These are phyloP conservation scores for Trametes meyenii DNA, from an alignment of 768 basidiomycete genomes.

Conservation along the genomic window DNA sequence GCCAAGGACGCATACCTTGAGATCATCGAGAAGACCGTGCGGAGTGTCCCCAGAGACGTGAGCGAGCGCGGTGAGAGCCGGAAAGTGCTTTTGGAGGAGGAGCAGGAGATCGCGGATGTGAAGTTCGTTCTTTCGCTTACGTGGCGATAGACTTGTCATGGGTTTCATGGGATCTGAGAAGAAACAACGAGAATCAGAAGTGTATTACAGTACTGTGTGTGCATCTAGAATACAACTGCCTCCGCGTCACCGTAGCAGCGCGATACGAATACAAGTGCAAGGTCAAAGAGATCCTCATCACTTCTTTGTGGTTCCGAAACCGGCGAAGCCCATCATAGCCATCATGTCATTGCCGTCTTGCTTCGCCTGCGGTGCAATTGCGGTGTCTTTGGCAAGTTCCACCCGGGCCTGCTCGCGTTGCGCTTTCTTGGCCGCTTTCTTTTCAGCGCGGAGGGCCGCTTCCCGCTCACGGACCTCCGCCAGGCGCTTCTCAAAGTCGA, in stretches of 20 bases:
- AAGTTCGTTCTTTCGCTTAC: constrained; percentile 77
- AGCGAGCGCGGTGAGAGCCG: constrained; percentile 51
- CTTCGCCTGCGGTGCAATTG: constrained; percentile 34
- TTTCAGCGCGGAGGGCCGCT: constrained; percentile 62
- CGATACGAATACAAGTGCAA: constrained; percentile 3
- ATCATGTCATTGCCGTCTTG: constrained; percentile 70
- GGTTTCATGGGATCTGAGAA: constrained; percentile 17
- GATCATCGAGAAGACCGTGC: constrained; percentile 72
- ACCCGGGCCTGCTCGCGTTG: constrained; percentile 73
- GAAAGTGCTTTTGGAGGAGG: constrained; percentile 75
- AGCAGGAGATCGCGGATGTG: constrained; percentile 81
- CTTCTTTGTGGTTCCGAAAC: constrained; percentile 87
- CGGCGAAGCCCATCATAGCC: constrained; percentile 87
- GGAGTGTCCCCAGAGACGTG: constrained; percentile 67
- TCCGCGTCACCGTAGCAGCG: constrained; percentile 24
- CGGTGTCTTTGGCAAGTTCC: constrained; percentile 56
- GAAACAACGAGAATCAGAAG: constrained; percentile 23
- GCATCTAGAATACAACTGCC: constrained; percentile 33
- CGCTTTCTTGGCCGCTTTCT: constrained; percentile 80
- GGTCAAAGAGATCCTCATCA: constrained; percentile 35
- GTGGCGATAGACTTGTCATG: constrained; percentile 40
- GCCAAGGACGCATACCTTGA: constrained; percentile 71
- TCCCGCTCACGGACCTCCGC: constrained; percentile 81
- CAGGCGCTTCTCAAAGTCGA: constrained; percentile 90
- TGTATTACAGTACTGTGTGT: constrained; percentile 37